Conservation (phyloP, 345 rosid genomes). For the Citrus mangshanensis region DNA sequence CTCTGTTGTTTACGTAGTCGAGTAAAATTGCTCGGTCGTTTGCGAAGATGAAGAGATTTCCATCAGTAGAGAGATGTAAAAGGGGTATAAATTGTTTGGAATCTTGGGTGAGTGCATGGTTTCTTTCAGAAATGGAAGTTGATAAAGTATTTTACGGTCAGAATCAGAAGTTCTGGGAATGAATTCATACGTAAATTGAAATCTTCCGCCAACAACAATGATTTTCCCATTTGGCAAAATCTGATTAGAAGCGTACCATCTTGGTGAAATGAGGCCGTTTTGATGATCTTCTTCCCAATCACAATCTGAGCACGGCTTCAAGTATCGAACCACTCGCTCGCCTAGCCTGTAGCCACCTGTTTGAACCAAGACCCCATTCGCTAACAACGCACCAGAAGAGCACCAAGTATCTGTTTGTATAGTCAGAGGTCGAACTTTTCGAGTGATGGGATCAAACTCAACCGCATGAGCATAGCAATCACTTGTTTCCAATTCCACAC, state of each 20-base stretch:
- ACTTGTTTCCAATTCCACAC: neutral
- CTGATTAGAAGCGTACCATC: constrained; percentile 45
- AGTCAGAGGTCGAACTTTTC: constrained; percentile 24
- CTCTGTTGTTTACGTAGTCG: constrained; percentile 30
- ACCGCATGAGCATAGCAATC: constrained; percentile 36
- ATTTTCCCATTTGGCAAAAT: constrained; percentile 31
- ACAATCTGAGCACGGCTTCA: constrained; percentile 18
- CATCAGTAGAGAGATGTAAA: constrained; percentile 45
- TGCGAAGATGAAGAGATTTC: constrained; percentile 49
- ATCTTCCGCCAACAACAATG: constrained; percentile 34
- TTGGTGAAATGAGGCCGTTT: constrained; percentile 12
- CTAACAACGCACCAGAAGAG: constrained; percentile 27
- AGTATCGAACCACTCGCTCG: constrained; percentile 16
- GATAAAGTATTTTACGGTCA: constrained; percentile 6
- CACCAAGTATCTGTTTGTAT: constrained; percentile 30
- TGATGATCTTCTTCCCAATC: constrained; percentile 22
- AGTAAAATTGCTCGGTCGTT: constrained; percentile 41
- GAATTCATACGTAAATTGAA: constrained; percentile 16
- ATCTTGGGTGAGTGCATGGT: constrained; percentile 21
- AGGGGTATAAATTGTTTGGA: constrained; percentile 48
- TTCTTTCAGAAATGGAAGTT: constrained; percentile 29
- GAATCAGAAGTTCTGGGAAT: constrained; percentile 18
- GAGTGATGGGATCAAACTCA: constrained; percentile 6
- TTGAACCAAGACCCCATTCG: constrained; percentile 29
- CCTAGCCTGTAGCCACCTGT: constrained; percentile 32